Percentiles rank a stretch among this genome's conserved stretches.
These are phyloP conservation scores for Pelargonium citronellum DNA, from an alignment of 441 rosid species.

Conservation along the genomic window DNA sequence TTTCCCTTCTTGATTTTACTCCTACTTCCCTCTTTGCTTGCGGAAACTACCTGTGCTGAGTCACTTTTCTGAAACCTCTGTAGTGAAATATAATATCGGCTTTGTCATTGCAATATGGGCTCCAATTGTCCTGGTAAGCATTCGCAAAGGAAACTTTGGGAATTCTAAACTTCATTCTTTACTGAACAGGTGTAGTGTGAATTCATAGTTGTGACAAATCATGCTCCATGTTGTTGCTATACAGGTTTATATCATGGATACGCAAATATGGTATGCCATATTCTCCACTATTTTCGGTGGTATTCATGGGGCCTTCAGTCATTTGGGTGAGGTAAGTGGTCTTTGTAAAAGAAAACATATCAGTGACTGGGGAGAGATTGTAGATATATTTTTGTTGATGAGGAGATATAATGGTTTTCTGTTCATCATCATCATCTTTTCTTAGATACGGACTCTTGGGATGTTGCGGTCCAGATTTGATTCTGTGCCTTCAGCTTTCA, in stretches of 20 bases:
- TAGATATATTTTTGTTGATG: too few species aligned
- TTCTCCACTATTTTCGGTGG: constrained; percentile 92
- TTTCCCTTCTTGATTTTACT: constrained; percentile 7
- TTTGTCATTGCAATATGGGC: constrained; percentile 92
- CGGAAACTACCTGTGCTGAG: constrained; percentile 17
- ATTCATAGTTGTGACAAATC: neutral
- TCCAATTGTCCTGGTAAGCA: constrained; percentile 80
- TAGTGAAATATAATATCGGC: constrained; percentile 74
- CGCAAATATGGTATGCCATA: constrained; percentile 97
- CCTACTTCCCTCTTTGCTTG: constrained; percentile 8
- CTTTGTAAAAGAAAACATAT: constrained; percentile 10
- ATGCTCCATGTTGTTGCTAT: constrained; percentile 22
- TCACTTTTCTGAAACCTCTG: constrained; percentile 28
- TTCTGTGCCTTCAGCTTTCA: constrained; percentile 57
- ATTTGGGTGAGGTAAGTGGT: constrained; percentile 84
- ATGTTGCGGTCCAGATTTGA: constrained; percentile 90
- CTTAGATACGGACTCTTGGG: constrained; percentile 86
- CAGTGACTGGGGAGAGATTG: neutral
- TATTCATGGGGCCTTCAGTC: constrained; percentile 91
- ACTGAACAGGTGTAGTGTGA: neutral
- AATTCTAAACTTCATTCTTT: neutral
- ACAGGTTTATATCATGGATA: constrained; percentile 91
- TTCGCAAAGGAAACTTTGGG: constrained; percentile 8
- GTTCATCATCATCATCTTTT: constrained; percentile 13
- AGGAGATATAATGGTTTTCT: constrained; percentile 5